Evolutionary conservation across 2,329 filamentous ascomycete species (phyloP).

Genomic region (Phialocephala sp.): DNA sequence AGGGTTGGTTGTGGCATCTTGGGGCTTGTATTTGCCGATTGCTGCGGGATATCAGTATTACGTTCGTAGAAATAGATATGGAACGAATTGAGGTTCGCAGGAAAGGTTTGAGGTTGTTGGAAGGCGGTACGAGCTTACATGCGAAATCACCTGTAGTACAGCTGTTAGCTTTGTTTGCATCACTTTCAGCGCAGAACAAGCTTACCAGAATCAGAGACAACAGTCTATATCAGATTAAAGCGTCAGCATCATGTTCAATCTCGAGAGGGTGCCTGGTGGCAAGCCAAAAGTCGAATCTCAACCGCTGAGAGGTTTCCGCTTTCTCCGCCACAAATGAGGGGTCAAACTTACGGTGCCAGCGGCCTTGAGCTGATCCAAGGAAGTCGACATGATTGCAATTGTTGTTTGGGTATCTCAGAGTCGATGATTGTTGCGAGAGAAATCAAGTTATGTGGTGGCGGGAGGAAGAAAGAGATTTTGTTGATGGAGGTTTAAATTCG

Average conservation of each 20-base stretch:
- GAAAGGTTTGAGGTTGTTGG: slow-evolving; percentile 16
- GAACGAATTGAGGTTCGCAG: slow-evolving; percentile 3
- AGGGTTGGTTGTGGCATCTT: slow-evolving; percentile 99
- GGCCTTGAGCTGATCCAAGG: slow-evolving; percentile 97
- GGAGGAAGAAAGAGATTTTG: slow-evolving; percentile 25
- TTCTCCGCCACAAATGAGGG: slow-evolving; percentile 34
- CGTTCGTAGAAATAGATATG: slow-evolving; percentile 7
- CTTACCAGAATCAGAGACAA: slow-evolving; percentile 96
- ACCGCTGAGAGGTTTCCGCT: slow-evolving; percentile 19
- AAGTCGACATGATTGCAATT: slow-evolving; percentile 70
- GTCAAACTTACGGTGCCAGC: slow-evolving; percentile 82
- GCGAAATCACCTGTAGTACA: slow-evolving; percentile 71
- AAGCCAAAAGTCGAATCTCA: slow-evolving; percentile 16
- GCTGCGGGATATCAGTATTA: slow-evolving; percentile 54
- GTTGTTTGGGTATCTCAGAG: slow-evolving; percentile 26
- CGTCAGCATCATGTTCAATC: slow-evolving; percentile 28
- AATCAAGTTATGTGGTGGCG: slow-evolving; percentile 15
- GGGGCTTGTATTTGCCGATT: slow-evolving; percentile 99
- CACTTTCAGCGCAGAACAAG: slow-evolving; percentile 18
- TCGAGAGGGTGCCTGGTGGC: not conserved
- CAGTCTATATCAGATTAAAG: slow-evolving; percentile 63
- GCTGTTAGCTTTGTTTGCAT: slow-evolving; percentile 31
- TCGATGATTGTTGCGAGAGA: slow-evolving; percentile 7
- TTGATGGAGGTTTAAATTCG: slow-evolving; percentile 24
- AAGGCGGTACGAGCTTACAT: slow-evolving; percentile 59